Evolutionary conservation across 2,329 filamentous ascomycete species (phyloP).

Genomic region (Neophaeococcomyces mojaviensis): DNA sequence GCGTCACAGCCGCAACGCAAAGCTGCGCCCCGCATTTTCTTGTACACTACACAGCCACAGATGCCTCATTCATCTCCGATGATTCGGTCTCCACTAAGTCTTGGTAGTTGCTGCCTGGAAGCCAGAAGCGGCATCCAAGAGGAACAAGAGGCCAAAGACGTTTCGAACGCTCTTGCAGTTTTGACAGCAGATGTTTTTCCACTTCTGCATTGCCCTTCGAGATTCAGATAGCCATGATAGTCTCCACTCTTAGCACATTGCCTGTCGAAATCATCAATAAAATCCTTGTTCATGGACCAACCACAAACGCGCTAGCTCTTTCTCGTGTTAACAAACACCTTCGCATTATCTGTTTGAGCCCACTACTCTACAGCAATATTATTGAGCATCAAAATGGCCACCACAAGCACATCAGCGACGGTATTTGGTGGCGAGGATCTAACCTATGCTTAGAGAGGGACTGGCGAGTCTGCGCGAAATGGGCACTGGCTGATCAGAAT

Average conservation of each 20-base stretch:
- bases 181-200: too few species aligned
- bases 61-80: too few species aligned
- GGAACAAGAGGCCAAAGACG: too few species aligned
- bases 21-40: too few species aligned
- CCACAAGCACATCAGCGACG: not conserved
- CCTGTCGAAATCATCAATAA: not conserved
- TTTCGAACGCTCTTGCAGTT: too few species aligned
- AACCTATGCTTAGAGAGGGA: not conserved
- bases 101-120: too few species aligned
- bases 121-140: too few species aligned
- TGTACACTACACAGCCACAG: too few species aligned
- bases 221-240: too few species aligned
- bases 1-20: too few species aligned
- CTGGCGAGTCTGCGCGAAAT: not conserved
- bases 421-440: not conserved
- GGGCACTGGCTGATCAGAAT: constrained; percentile 1
- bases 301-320: not conserved
- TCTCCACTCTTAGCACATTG: not conserved
- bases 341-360: not conserved
- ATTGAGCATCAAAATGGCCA: not conserved
- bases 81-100: too few species aligned
- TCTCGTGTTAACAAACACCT: constrained; percentile 1
- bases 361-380: not conserved
- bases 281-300: not conserved
- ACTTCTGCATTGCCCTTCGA: too few species aligned